Evolutionary conservation across 2,329 filamentous ascomycete species (phyloP).

Genomic region (Ophiostoma tasmaniense): DNA sequence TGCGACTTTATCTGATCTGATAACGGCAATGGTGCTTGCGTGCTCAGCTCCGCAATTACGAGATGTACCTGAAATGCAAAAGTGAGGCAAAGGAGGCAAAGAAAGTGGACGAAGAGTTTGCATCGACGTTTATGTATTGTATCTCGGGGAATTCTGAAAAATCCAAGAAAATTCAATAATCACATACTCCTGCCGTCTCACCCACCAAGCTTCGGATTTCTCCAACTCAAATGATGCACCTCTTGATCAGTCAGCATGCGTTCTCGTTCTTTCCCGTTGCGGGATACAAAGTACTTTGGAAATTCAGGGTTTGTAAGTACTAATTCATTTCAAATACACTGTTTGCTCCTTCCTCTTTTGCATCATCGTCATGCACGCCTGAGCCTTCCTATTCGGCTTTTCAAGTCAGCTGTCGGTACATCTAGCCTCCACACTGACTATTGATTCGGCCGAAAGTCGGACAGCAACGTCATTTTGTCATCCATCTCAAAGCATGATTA

Average conservation of each 20-base stretch:
- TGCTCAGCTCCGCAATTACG: neutral
- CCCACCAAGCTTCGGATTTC: neutral
- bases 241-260: neutral
- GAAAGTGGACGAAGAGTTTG: neutral
- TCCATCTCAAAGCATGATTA: neutral
- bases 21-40: neutral
- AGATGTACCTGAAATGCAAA: neutral
- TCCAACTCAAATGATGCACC: neutral
- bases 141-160: neutral
- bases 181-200: neutral
- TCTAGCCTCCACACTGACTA: neutral
- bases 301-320: neutral
- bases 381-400: neutral
- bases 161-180: neutral
- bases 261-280: neutral
- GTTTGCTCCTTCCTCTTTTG: neutral
- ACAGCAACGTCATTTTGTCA: neutral
- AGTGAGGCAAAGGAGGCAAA: neutral
- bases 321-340: too few relatives aligned
- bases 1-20: neutral
- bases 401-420: neutral
- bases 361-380: neutral
- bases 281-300: neutral
- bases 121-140: neutral
- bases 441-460: neutral